Evolutionary conservation across 176 grass and related monocot species (phyloP).

Genomic region (Musa troglodytarum): DNA sequence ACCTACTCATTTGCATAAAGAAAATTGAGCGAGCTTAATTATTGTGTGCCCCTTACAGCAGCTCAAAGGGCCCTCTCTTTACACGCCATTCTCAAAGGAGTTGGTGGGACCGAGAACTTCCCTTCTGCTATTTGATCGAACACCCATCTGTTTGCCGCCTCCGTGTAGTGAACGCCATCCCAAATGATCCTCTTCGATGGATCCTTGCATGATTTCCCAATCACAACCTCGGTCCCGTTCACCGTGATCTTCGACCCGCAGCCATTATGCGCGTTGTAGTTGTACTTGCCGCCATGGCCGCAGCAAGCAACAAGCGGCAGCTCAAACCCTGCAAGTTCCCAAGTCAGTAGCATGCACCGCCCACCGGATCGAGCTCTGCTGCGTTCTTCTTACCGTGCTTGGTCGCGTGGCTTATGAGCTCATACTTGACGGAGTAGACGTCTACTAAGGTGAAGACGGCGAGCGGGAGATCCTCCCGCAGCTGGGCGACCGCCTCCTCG

Average conservation of each 20-base stretch:
- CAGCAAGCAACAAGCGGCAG: conserved; percentile 65
- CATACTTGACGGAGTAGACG: conserved; percentile 63
- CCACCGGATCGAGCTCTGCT: too few relatives aligned
- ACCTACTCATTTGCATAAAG: too few relatives aligned
- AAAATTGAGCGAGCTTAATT: too few relatives aligned
- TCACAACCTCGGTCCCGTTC: conserved; percentile 52
- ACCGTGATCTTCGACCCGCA: conserved; percentile 46
- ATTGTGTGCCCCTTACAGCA: too few relatives aligned
- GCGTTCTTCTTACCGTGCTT: conserved; percentile 41
- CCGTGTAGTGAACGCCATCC: conserved; percentile 86
- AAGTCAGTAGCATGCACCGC: too few relatives aligned
- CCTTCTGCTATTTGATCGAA: conserved; percentile 37
- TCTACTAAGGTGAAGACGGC: conserved; percentile 69
- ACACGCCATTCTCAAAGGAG: conserved; percentile 39
- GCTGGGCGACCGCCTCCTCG: conserved; percentile 41
- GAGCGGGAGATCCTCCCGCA: conserved; percentile 40
- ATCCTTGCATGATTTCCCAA: conserved; percentile 52
- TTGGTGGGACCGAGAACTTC: conserved; percentile 32
- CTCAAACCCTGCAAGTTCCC: conserved; percentile 47
- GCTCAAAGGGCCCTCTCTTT: neutral
- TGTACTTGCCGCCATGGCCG: conserved; percentile 70
- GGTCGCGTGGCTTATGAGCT: conserved; percentile 47
- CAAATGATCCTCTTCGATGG: conserved; percentile 66
- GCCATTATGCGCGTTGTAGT: conserved; percentile 33
- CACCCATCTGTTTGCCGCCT: conserved; percentile 76